Evolutionary conservation across 306 rosid species (phyloP).

Genomic region (Heteromeles arbutifolia): DNA sequence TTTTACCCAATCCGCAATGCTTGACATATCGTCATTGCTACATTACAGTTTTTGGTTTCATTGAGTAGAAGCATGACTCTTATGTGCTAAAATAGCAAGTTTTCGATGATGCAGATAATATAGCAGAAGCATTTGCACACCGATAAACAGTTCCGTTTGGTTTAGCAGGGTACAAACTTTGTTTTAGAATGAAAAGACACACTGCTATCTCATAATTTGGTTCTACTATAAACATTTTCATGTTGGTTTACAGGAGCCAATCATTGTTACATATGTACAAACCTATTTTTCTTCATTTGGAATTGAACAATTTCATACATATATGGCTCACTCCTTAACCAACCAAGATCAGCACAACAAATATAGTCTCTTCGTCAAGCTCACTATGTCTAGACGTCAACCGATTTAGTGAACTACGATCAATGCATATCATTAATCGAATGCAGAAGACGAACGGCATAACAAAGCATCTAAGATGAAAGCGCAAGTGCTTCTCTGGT

Average conservation of each 20-base stretch:
- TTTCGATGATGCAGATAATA: too few relatives aligned
- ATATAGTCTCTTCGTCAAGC: background rate
- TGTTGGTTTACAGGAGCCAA: constrained; percentile 2
- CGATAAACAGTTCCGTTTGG: background rate
- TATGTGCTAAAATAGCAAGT: background rate
- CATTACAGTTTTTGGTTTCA: background rate
- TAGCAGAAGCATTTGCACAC: background rate
- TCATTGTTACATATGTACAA: constrained; percentile 5
- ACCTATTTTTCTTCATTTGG: background rate
- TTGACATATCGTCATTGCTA: too few relatives aligned
- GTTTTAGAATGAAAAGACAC: background rate
- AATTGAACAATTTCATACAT: background rate
- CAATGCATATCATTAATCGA: background rate
- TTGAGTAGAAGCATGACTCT: background rate
- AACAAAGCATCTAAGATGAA: background rate
- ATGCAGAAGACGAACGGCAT: background rate
- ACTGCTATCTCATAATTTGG: background rate
- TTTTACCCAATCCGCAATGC: background rate
- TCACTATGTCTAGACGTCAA: background rate
- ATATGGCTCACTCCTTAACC: background rate
- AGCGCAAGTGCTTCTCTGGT: too few relatives aligned
- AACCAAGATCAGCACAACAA: background rate
- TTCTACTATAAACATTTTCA: background rate
- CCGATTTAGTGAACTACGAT: background rate
- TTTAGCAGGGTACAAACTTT: background rate